Base-by-base conservation (phyloP, 2,329 filamentous ascomycete genomes). In the Ramularia collo-cygni region DNA sequence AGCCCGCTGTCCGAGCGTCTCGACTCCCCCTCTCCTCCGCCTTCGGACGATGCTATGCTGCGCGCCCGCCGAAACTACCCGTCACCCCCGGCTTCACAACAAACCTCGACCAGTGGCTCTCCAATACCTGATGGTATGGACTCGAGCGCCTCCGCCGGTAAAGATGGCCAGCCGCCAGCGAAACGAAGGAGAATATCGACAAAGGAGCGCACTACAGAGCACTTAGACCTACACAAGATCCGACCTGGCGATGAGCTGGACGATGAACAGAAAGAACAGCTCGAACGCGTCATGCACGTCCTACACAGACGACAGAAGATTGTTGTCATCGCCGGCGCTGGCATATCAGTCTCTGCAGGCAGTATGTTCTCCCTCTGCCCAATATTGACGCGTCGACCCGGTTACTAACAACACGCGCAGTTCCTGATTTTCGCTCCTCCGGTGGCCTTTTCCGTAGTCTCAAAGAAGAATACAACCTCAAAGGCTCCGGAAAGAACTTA, bases 281-380 rank as follows among this genome's bases (percentile, higher is more conserved):
- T 95, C 28, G 75, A 84, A 45, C 76, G 80, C 40, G 70, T 98
- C 19, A 67, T 89, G 31, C 76, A 80, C 30, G 81, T 81, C 16
- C 65, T 98, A 40, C 82, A 83, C 56, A 88, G 85, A 59, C 92
- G 92, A 71, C 85, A 89, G 67, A 95, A 95, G 69, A 94, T 98
- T 60, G 87, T 98, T 24, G 86, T 96, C 37, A 85, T 98, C 61
- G 92, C 90, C 33, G 92, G 92, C 43, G 92, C 92, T 49, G 92
- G 92, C 47, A 98, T 98, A 56, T 96, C 92, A 28, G 92, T 95
- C 37, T 90, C 90, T 38, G 90, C 92, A 53, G 92, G 92, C 48
- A 93, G 81, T 85, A 74, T 59, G 82, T 77, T 53, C n/a, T n/a
- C n/a, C 46, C 57, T 53, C 39, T 32, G 33, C 37, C 45, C 35